Conservation (phyloP, 2,329 filamentous ascomycete genomes). For the Ceratocystis variospora region DNA sequence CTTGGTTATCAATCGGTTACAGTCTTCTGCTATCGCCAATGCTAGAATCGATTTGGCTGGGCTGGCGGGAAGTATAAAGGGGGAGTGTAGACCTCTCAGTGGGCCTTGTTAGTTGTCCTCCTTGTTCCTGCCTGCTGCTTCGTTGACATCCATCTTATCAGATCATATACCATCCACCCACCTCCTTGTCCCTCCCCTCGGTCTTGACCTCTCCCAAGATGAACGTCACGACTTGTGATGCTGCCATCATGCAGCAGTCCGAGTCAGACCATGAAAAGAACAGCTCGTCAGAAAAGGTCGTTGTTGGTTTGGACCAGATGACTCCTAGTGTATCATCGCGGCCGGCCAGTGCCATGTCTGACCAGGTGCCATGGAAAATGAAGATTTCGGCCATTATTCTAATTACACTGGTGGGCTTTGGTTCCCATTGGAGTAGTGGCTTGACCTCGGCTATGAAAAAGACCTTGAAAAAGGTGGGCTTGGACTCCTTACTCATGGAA, state of each 20-base stretch:
- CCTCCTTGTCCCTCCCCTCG: neutral
- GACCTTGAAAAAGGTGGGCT: slow-evolving; percentile 40
- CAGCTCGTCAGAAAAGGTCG: slow-evolving; percentile 1
- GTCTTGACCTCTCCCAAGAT: neutral
- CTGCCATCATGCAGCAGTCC: neutral
- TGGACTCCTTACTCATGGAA: no score
- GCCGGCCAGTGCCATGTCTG: slow-evolving; percentile 8
- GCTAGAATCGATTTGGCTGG: neutral
- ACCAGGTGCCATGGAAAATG: slow-evolving; percentile 23
- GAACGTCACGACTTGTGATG: neutral
- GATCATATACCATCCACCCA: neutral
- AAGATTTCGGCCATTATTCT: slow-evolving; percentile 33
- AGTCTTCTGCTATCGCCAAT: neutral
- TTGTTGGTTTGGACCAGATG: slow-evolving; percentile 1
- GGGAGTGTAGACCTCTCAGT: neutral
- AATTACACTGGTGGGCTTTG: slow-evolving; percentile 43
- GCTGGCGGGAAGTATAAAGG: neutral
- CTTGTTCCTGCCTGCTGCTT: neutral
- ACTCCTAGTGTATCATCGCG: neutral
- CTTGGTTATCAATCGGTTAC: neutral
- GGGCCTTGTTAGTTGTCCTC: neutral
- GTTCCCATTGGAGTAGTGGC: slow-evolving; percentile 45
- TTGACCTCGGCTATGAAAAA: slow-evolving; percentile 48
- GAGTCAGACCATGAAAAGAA: slow-evolving; percentile 7
- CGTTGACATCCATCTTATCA: neutral